Evolutionary conservation across 495 filamentous ascomycete species (phyloP).

Genomic region (Lentithecium fluviatile): DNA sequence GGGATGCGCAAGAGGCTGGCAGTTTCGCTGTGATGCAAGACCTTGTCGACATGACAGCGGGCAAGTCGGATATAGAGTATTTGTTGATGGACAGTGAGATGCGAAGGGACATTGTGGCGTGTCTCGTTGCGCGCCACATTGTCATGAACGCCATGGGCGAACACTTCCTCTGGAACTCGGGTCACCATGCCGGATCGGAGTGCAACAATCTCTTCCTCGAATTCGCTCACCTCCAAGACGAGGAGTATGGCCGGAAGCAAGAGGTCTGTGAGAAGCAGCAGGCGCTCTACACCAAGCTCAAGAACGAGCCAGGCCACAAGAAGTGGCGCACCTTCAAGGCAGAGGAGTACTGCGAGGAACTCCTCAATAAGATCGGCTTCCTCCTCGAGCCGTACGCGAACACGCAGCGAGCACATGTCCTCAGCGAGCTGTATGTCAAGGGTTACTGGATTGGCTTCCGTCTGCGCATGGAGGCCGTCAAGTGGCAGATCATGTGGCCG

Average conservation of each 20-base stretch:
- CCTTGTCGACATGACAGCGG: no score
- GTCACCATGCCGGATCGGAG: neutral
- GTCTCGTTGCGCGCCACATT: slow-evolving; percentile 8
- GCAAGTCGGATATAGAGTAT: neutral
- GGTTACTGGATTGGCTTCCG: slow-evolving; percentile 24
- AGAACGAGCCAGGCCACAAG: neutral
- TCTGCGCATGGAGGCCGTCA: slow-evolving; percentile 18
- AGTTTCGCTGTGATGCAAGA: no score
- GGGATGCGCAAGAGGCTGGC: no score
- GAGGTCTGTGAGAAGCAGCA: slow-evolving; percentile 2
- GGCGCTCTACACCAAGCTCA: slow-evolving; percentile 8
- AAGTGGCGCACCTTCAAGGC: slow-evolving; percentile 1
- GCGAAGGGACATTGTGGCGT: slow-evolving; percentile 2
- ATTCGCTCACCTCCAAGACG: neutral
- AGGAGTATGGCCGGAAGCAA: slow-evolving; percentile 1
- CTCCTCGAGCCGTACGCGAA: neutral
- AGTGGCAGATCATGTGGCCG: slow-evolving; percentile 15
- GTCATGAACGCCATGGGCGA: slow-evolving; percentile 6
- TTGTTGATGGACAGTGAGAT: neutral
- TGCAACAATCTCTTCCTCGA: neutral
- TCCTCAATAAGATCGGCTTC: neutral
- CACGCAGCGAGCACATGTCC: neutral
- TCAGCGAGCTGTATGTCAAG: slow-evolving; percentile 15
- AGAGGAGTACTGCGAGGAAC: neutral
- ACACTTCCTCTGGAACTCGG: slow-evolving; percentile 7